Evolutionary conservation across 805 yeast species (phyloP).

Genomic region (Hanseniaspora lindneri): DNA sequence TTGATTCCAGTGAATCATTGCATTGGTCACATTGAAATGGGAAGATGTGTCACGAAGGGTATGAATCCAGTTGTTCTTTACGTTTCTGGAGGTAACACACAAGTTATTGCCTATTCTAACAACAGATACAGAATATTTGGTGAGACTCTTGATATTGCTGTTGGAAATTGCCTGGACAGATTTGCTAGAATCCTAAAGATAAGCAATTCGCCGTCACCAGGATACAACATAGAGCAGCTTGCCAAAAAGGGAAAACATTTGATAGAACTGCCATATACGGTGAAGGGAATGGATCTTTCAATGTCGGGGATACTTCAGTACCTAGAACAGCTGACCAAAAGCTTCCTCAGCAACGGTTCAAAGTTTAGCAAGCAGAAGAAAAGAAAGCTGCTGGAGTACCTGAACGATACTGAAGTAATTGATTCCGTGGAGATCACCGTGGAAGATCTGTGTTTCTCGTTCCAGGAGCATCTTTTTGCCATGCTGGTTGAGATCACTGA

Average conservation of each 20-base stretch:
- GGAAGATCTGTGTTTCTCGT: slow-evolving; percentile 82
- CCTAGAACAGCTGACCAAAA: slow-evolving; percentile 70
- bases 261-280: slow-evolving; percentile 84
- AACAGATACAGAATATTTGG: slow-evolving; percentile 96
- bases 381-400: slow-evolving; percentile 29
- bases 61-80: slow-evolving; percentile 92
- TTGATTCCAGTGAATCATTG: slow-evolving; percentile 94
- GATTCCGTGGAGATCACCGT: slow-evolving; percentile 39
- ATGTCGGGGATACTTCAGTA: slow-evolving; percentile 91
- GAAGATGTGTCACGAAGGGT: slow-evolving; percentile 96
- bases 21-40: slow-evolving; percentile 98
- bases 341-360: slow-evolving; percentile 39
- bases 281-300: slow-evolving; percentile 95
- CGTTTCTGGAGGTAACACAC: slow-evolving; percentile 98
- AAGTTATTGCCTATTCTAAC: slow-evolving; percentile 89
- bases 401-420: slow-evolving; percentile 5
- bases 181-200: slow-evolving; percentile 86
- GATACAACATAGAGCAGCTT: slow-evolving; percentile 89
- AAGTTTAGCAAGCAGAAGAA: slow-evolving; percentile 29
- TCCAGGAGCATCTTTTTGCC: slow-evolving; percentile 85
- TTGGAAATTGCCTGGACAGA: slow-evolving; percentile 91
- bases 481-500: slow-evolving; percentile 98
- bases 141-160: slow-evolving; percentile 95
- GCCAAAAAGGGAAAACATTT: slow-evolving; percentile 55
- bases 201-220: slow-evolving; percentile 91